Evolutionary conservation across 306 rosid genomes (phyloP).

Genomic region (Vachellia pachyceras): DNA sequence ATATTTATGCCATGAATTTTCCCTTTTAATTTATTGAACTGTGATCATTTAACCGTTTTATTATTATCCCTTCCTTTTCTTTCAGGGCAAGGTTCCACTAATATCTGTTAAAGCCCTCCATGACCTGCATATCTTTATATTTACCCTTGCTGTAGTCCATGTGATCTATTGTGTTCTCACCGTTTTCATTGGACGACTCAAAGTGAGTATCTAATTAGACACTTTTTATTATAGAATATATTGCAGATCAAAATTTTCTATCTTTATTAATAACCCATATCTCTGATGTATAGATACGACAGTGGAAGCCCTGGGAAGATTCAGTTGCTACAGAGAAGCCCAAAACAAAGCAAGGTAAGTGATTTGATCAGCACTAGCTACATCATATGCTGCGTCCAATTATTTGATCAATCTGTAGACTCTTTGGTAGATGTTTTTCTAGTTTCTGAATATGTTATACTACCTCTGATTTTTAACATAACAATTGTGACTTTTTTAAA

Average conservation of each 20-base stretch:
- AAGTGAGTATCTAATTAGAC: constrained; percentile 51
- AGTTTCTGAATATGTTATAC: neutral
- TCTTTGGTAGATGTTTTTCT: neutral
- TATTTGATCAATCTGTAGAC: neutral
- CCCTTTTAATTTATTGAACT: neutral
- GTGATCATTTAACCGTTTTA: neutral
- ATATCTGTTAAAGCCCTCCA: constrained; percentile 81
- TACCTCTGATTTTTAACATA: too few relatives aligned
- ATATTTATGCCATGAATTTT: neutral
- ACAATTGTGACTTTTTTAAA: neutral
- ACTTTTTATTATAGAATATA: constrained; percentile 12
- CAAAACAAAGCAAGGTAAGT: constrained; percentile 44
- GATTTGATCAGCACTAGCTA: constrained; percentile 14
- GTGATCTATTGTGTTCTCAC: constrained; percentile 84
- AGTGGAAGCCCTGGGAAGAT: constrained; percentile 84
- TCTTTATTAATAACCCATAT: neutral
- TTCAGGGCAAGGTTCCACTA: constrained; percentile 77
- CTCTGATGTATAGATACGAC: constrained; percentile 60
- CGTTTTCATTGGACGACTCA: constrained; percentile 65
- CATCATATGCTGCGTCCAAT: neutral
- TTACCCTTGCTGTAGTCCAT: constrained; percentile 80
- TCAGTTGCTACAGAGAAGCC: constrained; percentile 44
- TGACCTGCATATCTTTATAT: constrained; percentile 86
- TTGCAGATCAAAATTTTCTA: neutral
- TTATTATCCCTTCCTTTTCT: neutral